Percentiles rank a stretch among this genome's conserved stretches.
Evolutionary conservation across 2,329 filamentous ascomycete species (phyloP).

Genomic region (Ophiostoma triangulosporum): DNA sequence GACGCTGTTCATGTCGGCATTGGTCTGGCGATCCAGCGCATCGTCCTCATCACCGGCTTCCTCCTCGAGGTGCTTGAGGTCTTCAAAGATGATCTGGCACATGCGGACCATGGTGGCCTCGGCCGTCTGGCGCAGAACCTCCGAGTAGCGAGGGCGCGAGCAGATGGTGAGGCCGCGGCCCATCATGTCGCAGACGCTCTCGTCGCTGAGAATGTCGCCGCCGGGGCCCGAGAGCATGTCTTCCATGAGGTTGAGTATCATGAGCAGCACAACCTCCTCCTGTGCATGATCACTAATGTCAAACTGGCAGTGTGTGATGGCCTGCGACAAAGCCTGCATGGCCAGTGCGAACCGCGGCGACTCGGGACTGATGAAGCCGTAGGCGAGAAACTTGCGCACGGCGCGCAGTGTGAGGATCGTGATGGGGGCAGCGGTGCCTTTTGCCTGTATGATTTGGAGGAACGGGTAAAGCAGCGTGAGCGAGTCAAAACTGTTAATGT

Average conservation of each 20-base stretch:
- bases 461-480: slow-evolving; percentile 84
- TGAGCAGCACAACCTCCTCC: slow-evolving; percentile 86
- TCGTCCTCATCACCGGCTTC: slow-evolving; percentile 56
- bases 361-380: slow-evolving; percentile 72
- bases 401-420: slow-evolving; percentile 89
- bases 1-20: slow-evolving; percentile 57
- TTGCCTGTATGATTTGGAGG: slow-evolving; percentile 89
- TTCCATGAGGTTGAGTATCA: slow-evolving; percentile 96
- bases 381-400: slow-evolving; percentile 91
- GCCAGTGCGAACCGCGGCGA: slow-evolving; percentile 82
- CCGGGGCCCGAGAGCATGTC: slow-evolving; percentile 92
- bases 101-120: slow-evolving; percentile 97
- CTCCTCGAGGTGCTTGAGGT: slow-evolving; percentile 74
- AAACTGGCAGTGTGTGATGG: slow-evolving; percentile 94
- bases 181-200: slow-evolving; percentile 99
- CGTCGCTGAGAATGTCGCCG: slow-evolving; percentile 86
- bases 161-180: slow-evolving; percentile 94
- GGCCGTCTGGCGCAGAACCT: slow-evolving; percentile 77
- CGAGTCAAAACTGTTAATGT: slow-evolving; percentile 81
- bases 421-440: slow-evolving; percentile 89
- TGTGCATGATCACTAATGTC: slow-evolving; percentile 91
- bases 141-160: slow-evolving; percentile 82
- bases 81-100: slow-evolving; percentile 96
- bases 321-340: slow-evolving; percentile 88
- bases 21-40: slow-evolving; percentile 50